Percentiles rank a stretch among this genome's conserved stretches.
phyloP scores from a whole-genome alignment of 2,329 filamentous ascomycete genomes.

The Myriosclerotinia curreyana region DNA sequence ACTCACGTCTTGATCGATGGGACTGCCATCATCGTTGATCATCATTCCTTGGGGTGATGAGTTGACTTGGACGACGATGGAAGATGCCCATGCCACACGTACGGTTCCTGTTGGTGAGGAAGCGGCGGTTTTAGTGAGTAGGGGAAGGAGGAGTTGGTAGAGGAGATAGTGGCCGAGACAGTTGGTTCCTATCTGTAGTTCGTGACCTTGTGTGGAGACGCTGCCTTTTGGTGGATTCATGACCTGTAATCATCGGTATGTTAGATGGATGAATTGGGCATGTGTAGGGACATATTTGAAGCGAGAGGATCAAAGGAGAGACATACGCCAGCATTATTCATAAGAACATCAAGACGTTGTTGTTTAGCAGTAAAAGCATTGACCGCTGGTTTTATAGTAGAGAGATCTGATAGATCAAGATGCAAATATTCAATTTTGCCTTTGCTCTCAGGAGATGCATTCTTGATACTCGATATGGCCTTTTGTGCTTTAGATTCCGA shows the following conservation, averaged over 20 bases:
- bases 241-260: constrained; percentile 26
- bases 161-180: constrained; percentile 41
- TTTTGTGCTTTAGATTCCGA: constrained; percentile 2
- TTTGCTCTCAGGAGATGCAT: neutral
- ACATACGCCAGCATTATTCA: constrained; percentile 14
- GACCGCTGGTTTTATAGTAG: constrained; percentile 1
- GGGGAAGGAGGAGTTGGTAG: constrained; percentile 38
- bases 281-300: neutral
- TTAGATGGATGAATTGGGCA: too few relatives aligned
- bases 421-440: constrained; percentile 1
- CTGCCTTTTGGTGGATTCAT: constrained; percentile 38
- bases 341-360: constrained; percentile 7
- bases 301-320: neutral
- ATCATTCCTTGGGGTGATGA: constrained; percentile 24
- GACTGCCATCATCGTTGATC: constrained; percentile 12
- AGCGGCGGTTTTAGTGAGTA: constrained; percentile 24
- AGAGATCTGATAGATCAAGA: neutral
- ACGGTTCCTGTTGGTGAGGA: constrained; percentile 25
- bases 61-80: constrained; percentile 25
- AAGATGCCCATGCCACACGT: constrained; percentile 29
- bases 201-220: constrained; percentile 37
- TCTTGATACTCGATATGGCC: neutral
- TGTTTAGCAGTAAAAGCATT: constrained; percentile 4
- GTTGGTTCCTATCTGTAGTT: constrained; percentile 36
- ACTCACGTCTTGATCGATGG: neutral